These are phyloP conservation scores for Lachancea mirantina DNA, from an alignment of 805 yeast species.

Conservation along the genomic window DNA sequence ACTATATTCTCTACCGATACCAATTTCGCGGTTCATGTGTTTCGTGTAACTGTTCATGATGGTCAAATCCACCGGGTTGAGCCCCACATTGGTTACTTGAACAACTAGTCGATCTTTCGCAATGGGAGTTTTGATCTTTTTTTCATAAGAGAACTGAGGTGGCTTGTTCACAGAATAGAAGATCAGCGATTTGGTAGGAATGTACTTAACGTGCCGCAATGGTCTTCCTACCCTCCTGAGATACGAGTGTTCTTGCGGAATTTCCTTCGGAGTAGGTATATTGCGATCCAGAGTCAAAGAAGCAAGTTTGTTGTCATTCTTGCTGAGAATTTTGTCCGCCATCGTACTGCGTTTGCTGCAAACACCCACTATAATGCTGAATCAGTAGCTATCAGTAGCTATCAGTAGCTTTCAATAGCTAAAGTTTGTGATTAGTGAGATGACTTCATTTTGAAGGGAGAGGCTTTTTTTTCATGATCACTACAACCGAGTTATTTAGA, in stretches of 20 bases:
- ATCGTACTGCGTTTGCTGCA: too few relatives aligned
- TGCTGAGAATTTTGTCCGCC: conserved; percentile 14
- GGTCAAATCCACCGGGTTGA: conserved; percentile 61
- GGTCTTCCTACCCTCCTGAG: conserved; percentile 39
- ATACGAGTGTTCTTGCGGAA: conserved; percentile 16
- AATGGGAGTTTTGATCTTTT: conserved; percentile 44
- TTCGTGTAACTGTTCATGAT: conserved; percentile 48
- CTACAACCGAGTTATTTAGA: too few relatives aligned
- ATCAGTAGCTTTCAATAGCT: too few relatives aligned
- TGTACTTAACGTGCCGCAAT: conserved; percentile 42
- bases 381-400: too few relatives aligned
- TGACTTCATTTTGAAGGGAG: too few relatives aligned
- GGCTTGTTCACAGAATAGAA: conserved; percentile 35
- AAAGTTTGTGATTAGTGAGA: too few relatives aligned
- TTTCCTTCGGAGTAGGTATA: conserved; percentile 23
- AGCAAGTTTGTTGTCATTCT: conserved; percentile 19
- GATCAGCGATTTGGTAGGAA: conserved; percentile 43
- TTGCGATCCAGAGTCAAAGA: conserved; percentile 14
- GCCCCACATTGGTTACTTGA: conserved; percentile 49
- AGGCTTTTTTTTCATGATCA: too few relatives aligned
- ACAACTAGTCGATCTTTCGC: conserved; percentile 44
- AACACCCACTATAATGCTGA: too few relatives aligned
- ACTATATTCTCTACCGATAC: conserved; percentile 64
- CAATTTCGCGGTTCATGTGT: conserved; percentile 49
- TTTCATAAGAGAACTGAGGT: conserved; percentile 44